Evolutionary conservation across 2,329 filamentous ascomycete genomes (phyloP).

Genomic region (Penicillium sp.): DNA sequence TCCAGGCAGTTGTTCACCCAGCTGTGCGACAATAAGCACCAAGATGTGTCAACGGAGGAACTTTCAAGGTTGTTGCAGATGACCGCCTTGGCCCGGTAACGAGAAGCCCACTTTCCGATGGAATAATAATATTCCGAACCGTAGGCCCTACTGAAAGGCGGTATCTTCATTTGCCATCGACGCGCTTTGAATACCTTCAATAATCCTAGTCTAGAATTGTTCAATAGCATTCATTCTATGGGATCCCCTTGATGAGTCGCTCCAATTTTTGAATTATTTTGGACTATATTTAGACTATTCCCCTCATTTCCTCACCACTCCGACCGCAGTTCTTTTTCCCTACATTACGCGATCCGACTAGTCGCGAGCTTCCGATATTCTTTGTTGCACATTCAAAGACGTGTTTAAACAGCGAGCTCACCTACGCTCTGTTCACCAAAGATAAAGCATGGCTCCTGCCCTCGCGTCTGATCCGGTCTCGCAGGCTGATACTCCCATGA

Average conservation of each 20-base stretch:
- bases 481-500: conserved; percentile 49
- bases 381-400: conserved; percentile 10
- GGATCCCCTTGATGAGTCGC: neutral
- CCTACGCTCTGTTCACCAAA: conserved; percentile 29
- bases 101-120: conserved; percentile 36
- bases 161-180: conserved; percentile 9
- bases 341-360: conserved; percentile 5
- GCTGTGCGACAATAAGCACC: conserved; percentile 8
- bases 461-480: conserved; percentile 43
- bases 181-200: conserved; percentile 29
- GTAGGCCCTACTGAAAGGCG: neutral
- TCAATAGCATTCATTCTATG: conserved; percentile 5
- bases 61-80: conserved; percentile 22
- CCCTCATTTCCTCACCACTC: neutral
- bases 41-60: conserved; percentile 5
- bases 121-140: conserved; percentile 28
- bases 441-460: conserved; percentile 41
- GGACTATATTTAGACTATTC: neutral
- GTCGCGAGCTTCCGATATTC: conserved; percentile 8
- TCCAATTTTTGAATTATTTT: neutral
- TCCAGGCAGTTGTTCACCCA: neutral
- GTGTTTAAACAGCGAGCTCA: conserved; percentile 5
- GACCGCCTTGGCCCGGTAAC: conserved; percentile 35
- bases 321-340: neutral
- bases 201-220: conserved; percentile 16